A percentile compares a stretch with the other conserved stretches of the same genome.
Evolutionary conservation across 768 basidiomycete genomes (phyloP).

Genomic region (Serendipita sp.): DNA sequence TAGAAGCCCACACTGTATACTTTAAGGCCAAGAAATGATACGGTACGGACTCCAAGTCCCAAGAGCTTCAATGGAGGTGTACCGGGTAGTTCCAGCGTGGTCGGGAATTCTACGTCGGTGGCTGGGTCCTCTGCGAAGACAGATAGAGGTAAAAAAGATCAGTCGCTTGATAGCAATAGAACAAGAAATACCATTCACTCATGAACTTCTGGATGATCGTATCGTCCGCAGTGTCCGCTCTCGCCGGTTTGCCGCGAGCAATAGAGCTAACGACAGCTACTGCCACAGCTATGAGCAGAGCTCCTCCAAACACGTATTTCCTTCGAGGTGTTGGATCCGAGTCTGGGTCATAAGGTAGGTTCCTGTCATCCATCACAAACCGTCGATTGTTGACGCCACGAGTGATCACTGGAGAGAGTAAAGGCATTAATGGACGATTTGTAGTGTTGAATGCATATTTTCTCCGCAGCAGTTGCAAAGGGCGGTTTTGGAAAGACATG

Average conservation of each 20-base stretch:
- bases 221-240: no score
- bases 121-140: slow-evolving; percentile 45
- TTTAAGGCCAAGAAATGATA: slow-evolving; percentile 75
- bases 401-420: no score
- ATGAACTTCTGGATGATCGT: not conserved
- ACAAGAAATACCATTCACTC: not conserved
- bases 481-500: no score
- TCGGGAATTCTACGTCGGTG: slow-evolving; percentile 61
- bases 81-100: slow-evolving; percentile 43
- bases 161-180: not conserved
- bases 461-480: no score
- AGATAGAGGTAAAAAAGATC: slow-evolving; percentile 1
- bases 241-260: no score
- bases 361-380: slow-evolving; percentile 14
- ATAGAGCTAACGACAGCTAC: not conserved
- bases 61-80: slow-evolving; percentile 50
- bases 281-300: not conserved
- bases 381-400: no score
- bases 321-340: not conserved
- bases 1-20: slow-evolving; percentile 89
- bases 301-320: not conserved
- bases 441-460: no score
- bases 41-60: slow-evolving; percentile 74
- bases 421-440: no score
- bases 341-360: slow-evolving; percentile 30